Conservation (phyloP, 2,329 filamentous ascomycete genomes). For the Rhinocladiella mackenziei region DNA sequence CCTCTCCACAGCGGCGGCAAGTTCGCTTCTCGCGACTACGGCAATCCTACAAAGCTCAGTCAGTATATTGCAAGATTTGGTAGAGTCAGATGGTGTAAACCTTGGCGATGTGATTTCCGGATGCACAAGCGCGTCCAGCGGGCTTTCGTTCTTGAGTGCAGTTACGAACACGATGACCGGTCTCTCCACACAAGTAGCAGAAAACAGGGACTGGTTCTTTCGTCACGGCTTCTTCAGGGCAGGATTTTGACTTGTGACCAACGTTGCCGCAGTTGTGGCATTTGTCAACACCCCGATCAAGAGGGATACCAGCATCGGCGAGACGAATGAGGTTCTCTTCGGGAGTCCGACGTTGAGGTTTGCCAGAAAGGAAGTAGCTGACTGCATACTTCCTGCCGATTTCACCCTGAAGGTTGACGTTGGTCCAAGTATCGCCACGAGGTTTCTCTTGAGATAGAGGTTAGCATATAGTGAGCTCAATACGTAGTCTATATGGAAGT, state of each 20-base stretch:
- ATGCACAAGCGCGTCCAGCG: constrained; percentile 24
- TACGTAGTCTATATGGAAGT: constrained; percentile 13
- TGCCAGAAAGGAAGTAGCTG: constrained; percentile 46
- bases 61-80: neutral
- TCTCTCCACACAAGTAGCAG: constrained; percentile 46
- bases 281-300: constrained; percentile 49
- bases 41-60: constrained; percentile 16
- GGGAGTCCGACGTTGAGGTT: constrained; percentile 45
- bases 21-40: constrained; percentile 34
- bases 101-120: constrained; percentile 28
- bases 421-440: constrained; percentile 43
- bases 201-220: constrained; percentile 44
- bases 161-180: constrained; percentile 49
- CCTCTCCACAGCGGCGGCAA: constrained; percentile 53
- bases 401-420: constrained; percentile 53
- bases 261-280: constrained; percentile 51
- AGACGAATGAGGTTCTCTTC: constrained; percentile 53
- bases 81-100: constrained; percentile 1
- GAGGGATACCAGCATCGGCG: constrained; percentile 48
- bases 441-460: constrained; percentile 38
- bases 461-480: constrained; percentile 9
- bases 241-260: constrained; percentile 47
- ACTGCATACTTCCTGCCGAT: constrained; percentile 49
- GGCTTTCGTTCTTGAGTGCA: constrained; percentile 37
- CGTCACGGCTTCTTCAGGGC: constrained; percentile 45